A percentile compares a stretch with the other conserved stretches of the same genome.
Evolutionary conservation across 345 rosid genomes (phyloP).

Genomic region (Raphanus sativus): DNA sequence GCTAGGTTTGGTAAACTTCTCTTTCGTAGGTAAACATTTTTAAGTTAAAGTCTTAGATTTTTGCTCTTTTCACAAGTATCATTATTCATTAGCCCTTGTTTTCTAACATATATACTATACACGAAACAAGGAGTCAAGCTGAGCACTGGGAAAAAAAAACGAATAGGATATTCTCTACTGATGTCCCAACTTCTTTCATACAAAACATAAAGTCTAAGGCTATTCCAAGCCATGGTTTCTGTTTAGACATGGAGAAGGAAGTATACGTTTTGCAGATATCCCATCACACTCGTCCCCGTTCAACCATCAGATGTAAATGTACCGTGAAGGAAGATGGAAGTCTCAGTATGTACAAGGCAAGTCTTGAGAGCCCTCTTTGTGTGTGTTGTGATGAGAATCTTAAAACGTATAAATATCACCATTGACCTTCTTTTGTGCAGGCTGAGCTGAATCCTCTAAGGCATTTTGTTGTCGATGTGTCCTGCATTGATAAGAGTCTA

Average conservation of each 20-base stretch:
- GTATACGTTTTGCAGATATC: slow-evolving; percentile 49
- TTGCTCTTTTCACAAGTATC: not conserved
- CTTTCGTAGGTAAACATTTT: slow-evolving; percentile 43
- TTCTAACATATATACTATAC: not conserved
- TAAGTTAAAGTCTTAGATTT: slow-evolving; percentile 7
- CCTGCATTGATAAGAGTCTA: slow-evolving; percentile 56
- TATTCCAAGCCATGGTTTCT: slow-evolving; percentile 40
- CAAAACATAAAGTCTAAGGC: slow-evolving; percentile 38
- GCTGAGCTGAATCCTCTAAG: slow-evolving; percentile 49
- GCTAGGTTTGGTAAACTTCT: slow-evolving; percentile 61
- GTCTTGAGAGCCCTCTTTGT: not conserved
- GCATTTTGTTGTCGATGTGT: slow-evolving; percentile 53
- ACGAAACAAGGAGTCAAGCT: slow-evolving; percentile 1
- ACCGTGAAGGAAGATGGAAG: slow-evolving; percentile 39
- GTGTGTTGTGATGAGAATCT: not conserved
- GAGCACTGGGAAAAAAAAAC: slow-evolving; percentile 31
- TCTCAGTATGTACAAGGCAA: slow-evolving; percentile 52
- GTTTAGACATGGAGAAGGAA: slow-evolving; percentile 42
- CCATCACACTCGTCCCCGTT: slow-evolving; percentile 12
- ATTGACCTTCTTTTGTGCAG: slow-evolving; percentile 26
- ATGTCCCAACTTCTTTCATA: slow-evolving; percentile 44
- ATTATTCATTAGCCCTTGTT: not conserved
- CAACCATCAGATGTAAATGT: slow-evolving; percentile 60
- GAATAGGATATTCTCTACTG: slow-evolving; percentile 36
- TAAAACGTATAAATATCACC: not conserved